Base-by-base conservation (phyloP, 768 basidiomycete species). In the Collybia sordida region DNA sequence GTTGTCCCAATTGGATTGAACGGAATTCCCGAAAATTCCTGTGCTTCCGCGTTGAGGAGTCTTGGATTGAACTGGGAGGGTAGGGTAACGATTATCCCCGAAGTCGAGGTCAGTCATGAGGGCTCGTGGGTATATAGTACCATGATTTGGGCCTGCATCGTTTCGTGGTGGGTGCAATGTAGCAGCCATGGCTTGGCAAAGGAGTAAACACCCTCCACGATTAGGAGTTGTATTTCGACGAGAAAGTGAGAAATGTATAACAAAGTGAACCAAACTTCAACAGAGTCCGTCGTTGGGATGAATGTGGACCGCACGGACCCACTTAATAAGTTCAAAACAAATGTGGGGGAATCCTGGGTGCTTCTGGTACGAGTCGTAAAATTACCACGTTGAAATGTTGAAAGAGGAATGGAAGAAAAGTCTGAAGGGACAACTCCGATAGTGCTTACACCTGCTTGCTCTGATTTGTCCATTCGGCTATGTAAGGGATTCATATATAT, bases 41-140 rank as follows among this genome's bases (percentile, higher is more conserved):
- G 63, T 48, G 47, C 65, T 61, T 25, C 62, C 41, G 39, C 54
- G 64, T 40, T 60, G 59, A 36, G 52, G 58, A 37, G 53, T 51
- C 42, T 44, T 56, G 27, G 63, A 59, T 61, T 49, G 50, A 22
- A 12, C 11, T 56, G 64, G 48, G 40, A 71, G 50, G 23, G 72
- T 60, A 17, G 72, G 71, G 53, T 86, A 85, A 61, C 85, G 74
- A 61, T 78, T 79, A 71, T 86, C 86, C 59, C 76, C 73, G 64
- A 81, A 77, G 66, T 84, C 82, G 54, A 81, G 72, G 50, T 85
- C 85, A 49, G 78, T 70, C 64, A 84, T 74, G 51, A 86, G 72
- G 36, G 75, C 68, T 59, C 73, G 75, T 44, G 82, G 71, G 66
- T 82, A 83, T 53, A 77, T 64, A 49, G 63, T 65, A 37, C 55